Conservation (phyloP, 2,329 filamentous ascomycete genomes). For the Tympanopsis confertula region DNA sequence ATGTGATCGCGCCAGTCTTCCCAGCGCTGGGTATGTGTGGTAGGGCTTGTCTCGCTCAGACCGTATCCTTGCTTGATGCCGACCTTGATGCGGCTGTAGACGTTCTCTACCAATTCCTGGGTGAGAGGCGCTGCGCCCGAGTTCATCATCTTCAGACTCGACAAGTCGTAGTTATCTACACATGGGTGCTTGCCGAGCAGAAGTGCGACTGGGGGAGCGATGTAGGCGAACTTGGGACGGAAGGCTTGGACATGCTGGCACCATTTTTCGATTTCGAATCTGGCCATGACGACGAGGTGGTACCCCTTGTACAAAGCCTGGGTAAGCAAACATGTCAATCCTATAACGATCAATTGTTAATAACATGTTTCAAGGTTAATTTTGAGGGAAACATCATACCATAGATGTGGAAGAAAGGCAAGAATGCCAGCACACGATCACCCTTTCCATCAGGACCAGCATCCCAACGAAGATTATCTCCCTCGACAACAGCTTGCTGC, state of each 20-base stretch:
- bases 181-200: constrained; percentile 68
- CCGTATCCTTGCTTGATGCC: constrained; percentile 90
- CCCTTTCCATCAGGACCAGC: constrained; percentile 48
- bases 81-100: constrained; percentile 63
- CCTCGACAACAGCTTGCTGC: constrained; percentile 42
- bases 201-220: constrained; percentile 76
- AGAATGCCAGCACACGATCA: constrained; percentile 65
- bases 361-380: constrained; percentile 3
- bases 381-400: no score
- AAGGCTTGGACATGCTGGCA: constrained; percentile 67
- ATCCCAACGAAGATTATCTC: constrained; percentile 39
- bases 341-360: constrained; percentile 18
- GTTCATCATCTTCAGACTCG: constrained; percentile 70
- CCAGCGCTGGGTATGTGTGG: constrained; percentile 63
- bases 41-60: constrained; percentile 74
- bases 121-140: constrained; percentile 80
- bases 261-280: constrained; percentile 72
- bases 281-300: constrained; percentile 59
- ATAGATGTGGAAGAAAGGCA: constrained; percentile 84
- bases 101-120: constrained; percentile 63
- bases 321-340: constrained; percentile 64
- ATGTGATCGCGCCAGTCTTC: constrained; percentile 66
- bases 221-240: constrained; percentile 65
- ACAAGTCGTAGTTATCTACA: constrained; percentile 72
- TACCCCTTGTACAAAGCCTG: constrained; percentile 54